Base-by-base conservation (phyloP, 169 alveolate species). In the Plasmodium sp. region DNA sequence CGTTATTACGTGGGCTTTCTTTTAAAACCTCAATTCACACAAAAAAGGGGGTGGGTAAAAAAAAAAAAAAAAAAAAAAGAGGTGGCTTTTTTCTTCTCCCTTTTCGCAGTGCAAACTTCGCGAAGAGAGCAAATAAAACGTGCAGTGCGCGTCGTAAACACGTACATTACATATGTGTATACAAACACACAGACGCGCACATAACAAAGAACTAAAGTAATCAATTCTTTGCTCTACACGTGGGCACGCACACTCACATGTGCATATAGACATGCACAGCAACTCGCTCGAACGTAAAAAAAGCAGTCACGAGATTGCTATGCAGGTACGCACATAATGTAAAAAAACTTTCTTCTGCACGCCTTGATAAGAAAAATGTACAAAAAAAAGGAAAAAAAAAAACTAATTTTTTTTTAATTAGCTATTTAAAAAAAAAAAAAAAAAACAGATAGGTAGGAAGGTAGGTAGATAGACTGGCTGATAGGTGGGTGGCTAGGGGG, bases 141-240 rank as follows among this genome's bases (percentile, higher is more conserved):
- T 48, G 33, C 67, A 27, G 36, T n/a, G 36, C 14, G 34, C 34
- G 75, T 62, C 14, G 34, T 62, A 48, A 12, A n/a, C n/a, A 12
- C n/a, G 58, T 48, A 48, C n/a, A 48, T 48, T 10, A 48, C 58
- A 48, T 48, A 48, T 48, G 58, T 48, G 58, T 48, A 48, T 48
- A 48, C 16, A 48, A 48, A 62, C 75, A 62, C 34, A 62, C 36
- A 41, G 31, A 36, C 1, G 51, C 51, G 31, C 22, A 79, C 45
- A 31, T 36, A 79, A 31, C 45, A 79, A 79, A 31, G 56, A 39
- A 79, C 22, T 12, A 41, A 41, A 79, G n/a, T 36, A 79, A 79
- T 79, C 84, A 79, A 79, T 79, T 79, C 84, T 79, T 79, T 79
- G 84, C 56, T 10, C 10, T 79, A 79, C 27, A 36, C 51, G 10